Evolutionary conservation across 2,329 filamentous ascomycete species (phyloP), one percentile per base, ranked within the genome.

Genomic region (Fusarium dimerum): DNA sequence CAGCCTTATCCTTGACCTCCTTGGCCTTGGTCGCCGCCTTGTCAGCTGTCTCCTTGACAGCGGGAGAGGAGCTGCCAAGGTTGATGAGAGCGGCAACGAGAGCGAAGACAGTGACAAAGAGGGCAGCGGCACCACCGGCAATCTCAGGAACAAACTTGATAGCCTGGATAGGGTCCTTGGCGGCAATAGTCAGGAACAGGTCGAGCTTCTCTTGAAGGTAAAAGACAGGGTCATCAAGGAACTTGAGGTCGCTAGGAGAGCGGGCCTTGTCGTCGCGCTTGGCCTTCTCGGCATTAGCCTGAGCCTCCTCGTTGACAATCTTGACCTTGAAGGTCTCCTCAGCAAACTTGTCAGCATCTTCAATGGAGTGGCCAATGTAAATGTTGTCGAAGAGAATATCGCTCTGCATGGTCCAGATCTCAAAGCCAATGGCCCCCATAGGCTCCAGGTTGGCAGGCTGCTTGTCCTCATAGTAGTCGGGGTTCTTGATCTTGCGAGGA

Each of bases 331-430:
- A 99, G 50, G 91, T 90, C 83, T 96, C 90, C 61, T 88, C 82
- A 66, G 91, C 89, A 69, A 99, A 81, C 78, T 92, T 89, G 75
- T 89, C 86, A 57, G 94, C 94, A 64, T 99, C 94, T 70, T 91
- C 91, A 64, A 94, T 74, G 17, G 93, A 97, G 86, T 99, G 94
- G 60, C 94, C 94, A 73, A 99, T 92, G 85, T 97, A 99, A 82
- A 99, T 95, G 87, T 99, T 99, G 85, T 97, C 91, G 68, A 99
- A 97, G 68, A 97, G 88, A 66, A 99, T 97, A 71, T 97, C 89
- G 74, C 87, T 96, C 79, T 97, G 93, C 94, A 99, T 99, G 68
- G 94, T 97, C 94, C 94, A 99, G 78, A 99, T 93, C 78, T 99
- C 94, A 70, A 97, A 97, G 67, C 94, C 94, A 78, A 97, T 92